Percentiles rank a stretch among this genome's conserved stretches.
These are phyloP conservation scores for Globisporangium lucens DNA, from an alignment of 352 stramenopile genomes.

Conservation along the genomic window DNA sequence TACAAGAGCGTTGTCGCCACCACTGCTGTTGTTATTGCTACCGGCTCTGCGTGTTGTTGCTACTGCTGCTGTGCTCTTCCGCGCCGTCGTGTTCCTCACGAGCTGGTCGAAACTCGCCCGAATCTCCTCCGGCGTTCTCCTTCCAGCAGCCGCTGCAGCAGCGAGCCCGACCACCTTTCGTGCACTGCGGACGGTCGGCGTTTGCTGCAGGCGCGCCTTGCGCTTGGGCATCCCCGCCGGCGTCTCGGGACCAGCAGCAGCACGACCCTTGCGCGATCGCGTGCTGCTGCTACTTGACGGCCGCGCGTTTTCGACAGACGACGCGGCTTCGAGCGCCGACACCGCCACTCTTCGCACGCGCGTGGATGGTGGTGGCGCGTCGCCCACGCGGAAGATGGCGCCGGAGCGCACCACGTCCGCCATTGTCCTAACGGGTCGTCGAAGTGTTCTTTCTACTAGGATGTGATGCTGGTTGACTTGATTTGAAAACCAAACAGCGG, in stretches of 20 bases:
- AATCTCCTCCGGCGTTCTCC: slow-evolving; percentile 14
- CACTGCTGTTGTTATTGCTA: not conserved
- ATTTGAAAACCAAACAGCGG: not conserved
- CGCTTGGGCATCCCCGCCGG: slow-evolving; percentile 8
- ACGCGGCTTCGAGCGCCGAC: slow-evolving; percentile 16
- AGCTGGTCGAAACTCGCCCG: slow-evolving; percentile 15
- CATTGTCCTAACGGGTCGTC: slow-evolving; percentile 13
- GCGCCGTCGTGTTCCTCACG: slow-evolving; percentile 6
- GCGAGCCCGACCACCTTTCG: not conserved
- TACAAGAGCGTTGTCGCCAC: not conserved
- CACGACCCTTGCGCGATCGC: not conserved
- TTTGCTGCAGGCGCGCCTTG: slow-evolving; percentile 15
- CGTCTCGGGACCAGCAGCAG: slow-evolving; percentile 1
- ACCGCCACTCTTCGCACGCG: slow-evolving; percentile 5
- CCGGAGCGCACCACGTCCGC: slow-evolving; percentile 28
- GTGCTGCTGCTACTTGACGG: not conserved
- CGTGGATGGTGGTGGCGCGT: not conserved
- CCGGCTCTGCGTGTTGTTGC: not conserved
- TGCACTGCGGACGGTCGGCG: slow-evolving; percentile 2
- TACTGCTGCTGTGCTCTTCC: not conserved
- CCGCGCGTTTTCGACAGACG: not conserved
- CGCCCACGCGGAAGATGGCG: slow-evolving; percentile 30
- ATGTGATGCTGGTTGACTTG: not conserved
- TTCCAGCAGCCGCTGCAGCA: not conserved
- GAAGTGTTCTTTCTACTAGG: not conserved